These are phyloP conservation scores for Paratinospora sagittata DNA, from an alignment of 164 flowering plant genomes.

Conservation along the genomic window DNA sequence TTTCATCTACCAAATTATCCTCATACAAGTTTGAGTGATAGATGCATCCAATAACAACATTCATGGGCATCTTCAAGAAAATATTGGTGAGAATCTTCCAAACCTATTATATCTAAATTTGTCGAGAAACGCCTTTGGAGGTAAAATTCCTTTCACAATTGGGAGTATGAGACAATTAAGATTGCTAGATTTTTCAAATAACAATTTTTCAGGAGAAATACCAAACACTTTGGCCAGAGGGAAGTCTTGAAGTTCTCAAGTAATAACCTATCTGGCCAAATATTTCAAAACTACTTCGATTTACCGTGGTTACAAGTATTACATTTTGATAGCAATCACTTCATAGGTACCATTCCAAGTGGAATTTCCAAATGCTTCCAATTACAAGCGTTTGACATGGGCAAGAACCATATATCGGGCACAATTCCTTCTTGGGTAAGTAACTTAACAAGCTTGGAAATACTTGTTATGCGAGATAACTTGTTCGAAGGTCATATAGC, in stretches of 20 bases:
- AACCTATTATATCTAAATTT: neutral
- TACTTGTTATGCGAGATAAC: neutral
- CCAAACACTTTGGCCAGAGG: neutral
- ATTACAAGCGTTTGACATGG: neutral
- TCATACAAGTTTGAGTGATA: neutral
- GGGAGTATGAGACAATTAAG: neutral
- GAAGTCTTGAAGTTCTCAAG: neutral
- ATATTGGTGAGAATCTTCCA: neutral
- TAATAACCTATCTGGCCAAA: conserved; percentile 6
- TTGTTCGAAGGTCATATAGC: neutral
- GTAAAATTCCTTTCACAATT: conserved; percentile 2
- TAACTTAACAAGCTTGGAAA: neutral
- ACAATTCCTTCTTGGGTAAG: neutral
- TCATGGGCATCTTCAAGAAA: neutral
- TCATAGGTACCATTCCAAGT: conserved; percentile 1
- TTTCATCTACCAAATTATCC: neutral
- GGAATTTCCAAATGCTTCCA: neutral
- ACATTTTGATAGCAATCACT: conserved; percentile 5
- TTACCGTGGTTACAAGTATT: neutral
- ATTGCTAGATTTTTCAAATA: neutral
- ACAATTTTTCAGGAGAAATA: conserved; percentile 4
- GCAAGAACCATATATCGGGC: neutral
- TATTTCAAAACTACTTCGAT: neutral
- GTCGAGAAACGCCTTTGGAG: neutral
- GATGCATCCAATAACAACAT: neutral